A percentile compares a stretch with the other conserved stretches of the same genome.
Conservation (phyloP, 2,329 filamentous ascomycete species). For the Aspergillus sp. region DNA sequence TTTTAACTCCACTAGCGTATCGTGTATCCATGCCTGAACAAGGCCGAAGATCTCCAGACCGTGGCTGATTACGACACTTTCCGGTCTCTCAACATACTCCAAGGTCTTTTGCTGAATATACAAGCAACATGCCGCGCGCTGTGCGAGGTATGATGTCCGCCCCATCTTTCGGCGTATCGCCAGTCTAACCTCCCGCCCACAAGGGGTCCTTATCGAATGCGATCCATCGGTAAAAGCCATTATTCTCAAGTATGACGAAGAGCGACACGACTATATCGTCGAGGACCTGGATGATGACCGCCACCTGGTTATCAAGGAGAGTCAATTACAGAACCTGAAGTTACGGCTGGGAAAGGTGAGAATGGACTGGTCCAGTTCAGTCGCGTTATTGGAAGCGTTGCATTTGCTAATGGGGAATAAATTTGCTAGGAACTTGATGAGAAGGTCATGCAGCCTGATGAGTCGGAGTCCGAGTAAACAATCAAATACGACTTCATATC, state of each 20-base stretch:
- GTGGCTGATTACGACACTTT: background rate
- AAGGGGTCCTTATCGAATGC: conserved; percentile 49
- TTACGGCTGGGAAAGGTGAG: conserved; percentile 41
- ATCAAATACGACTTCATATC: background rate
- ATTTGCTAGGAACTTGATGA: conserved; percentile 45
- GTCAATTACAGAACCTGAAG: conserved; percentile 45
- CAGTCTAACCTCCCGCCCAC: conserved; percentile 3
- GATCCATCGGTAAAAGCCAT: conserved; percentile 51
- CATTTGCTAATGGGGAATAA: background rate
- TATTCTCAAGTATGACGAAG: conserved; percentile 50
- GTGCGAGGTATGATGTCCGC: conserved; percentile 34
- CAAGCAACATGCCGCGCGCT: conserved; percentile 40
- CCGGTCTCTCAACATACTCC: background rate
- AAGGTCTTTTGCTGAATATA: background rate
- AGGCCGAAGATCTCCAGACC: background rate
- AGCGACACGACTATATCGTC: conserved; percentile 48
- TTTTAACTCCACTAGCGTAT: background rate
- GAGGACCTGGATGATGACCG: conserved; percentile 49
- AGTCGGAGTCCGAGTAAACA: conserved; percentile 44
- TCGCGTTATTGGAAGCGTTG: background rate
- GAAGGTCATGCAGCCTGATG: conserved; percentile 48
- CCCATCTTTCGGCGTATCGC: too few relatives aligned
- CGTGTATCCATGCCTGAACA: background rate
- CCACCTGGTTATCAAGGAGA: conserved; percentile 48
- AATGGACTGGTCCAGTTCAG: background rate